Base-by-base conservation (phyloP, 176 grass and related monocot species). In the Triticum timopheevii region DNA sequence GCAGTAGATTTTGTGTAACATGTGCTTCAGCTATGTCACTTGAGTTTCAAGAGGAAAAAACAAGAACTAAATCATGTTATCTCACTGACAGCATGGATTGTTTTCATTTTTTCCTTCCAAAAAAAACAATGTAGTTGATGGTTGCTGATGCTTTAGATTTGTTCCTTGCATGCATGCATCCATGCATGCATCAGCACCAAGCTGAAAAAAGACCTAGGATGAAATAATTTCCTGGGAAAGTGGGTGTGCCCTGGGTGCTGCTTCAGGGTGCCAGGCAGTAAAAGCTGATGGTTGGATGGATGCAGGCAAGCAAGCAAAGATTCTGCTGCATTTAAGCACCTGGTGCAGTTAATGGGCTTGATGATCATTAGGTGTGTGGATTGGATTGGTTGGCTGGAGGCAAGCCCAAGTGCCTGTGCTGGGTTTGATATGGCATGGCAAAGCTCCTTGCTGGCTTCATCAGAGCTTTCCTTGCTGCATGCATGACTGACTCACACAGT, bases 241-340 rank as follows among this genome's bases (percentile, higher is more conserved):
- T 83, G 16, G 66, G 3, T 66, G 42, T 77, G 30, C 84, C 11
- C 42, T 73, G 56, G 54, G 1, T 59, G 89, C 19, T 73, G 58
- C 88, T 75, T 87, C 81, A 87, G 76, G 80, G 76, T 47, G 61
- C 80, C 85, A 80, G 76, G 76, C 84, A 87, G 77, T 88, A 87
- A 83, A 91, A 77, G 85, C 81, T 85, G 54, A 75, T 63, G 52
- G 69, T 62, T 63, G 68, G 84, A 77, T 73, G 82, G 79, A 86
- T 30, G 79, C 76, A 62, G 54, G 66, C 71, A 62, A 65, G 66
- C 71, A n/a, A n/a, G 83, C 77, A 80, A 74, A 69, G 69, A 77
- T 72, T 31, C 80, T 79, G 30, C 15, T 15, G 67, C 77, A 88
- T 81, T 91, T 74, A 87, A 88, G 49, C 70, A 82, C 82, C 82